These are phyloP conservation scores for Ceratocystis variospora DNA, from an alignment of 2,329 filamentous ascomycete species.

Conservation along the genomic window DNA sequence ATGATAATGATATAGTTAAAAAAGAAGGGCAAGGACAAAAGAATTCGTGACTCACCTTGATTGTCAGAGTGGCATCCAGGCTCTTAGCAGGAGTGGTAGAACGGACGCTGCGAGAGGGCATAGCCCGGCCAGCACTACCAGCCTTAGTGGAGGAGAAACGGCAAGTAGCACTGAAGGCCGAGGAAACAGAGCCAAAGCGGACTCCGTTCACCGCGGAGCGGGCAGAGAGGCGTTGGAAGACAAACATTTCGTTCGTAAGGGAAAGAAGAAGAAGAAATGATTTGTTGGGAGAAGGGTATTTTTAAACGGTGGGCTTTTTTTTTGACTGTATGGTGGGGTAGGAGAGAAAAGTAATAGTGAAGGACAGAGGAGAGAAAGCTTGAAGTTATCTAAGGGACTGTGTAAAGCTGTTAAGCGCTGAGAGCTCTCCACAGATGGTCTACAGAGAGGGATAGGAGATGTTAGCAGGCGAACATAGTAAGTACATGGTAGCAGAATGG, in stretches of 20 bases:
- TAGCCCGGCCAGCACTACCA: conserved; percentile 55
- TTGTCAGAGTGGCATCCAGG: conserved; percentile 84
- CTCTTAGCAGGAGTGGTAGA: conserved; percentile 26
- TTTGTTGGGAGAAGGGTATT: neutral
- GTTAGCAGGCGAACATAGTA: conserved; percentile 14
- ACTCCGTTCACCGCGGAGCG: conserved; percentile 25
- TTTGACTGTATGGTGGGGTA: neutral
- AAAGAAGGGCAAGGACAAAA: neutral
- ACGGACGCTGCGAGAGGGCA: conserved; percentile 26
- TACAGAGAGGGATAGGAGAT: conserved; percentile 19
- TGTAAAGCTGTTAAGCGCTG: conserved; percentile 21
- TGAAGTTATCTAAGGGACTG: conserved; percentile 19
- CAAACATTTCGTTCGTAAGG: conserved; percentile 19
- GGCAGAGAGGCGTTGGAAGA: conserved; percentile 36
- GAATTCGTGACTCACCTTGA: conserved; percentile 45
- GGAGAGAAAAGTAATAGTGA: conserved; percentile 19
- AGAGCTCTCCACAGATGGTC: conserved; percentile 32
- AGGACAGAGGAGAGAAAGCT: conserved; percentile 3
- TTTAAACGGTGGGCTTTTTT: conserved; percentile 10
- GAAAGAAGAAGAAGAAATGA: neutral
- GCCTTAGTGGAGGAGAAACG: conserved; percentile 30
- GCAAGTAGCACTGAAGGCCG: conserved; percentile 26
- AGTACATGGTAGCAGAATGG: neutral
- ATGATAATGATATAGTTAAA: neutral
- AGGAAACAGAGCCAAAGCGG: conserved; percentile 24